Evolutionary conservation across 2,329 filamentous ascomycete species (phyloP), one percentile per base, ranked within the genome.

Genomic region (Diplodia scrobiculata): DNA sequence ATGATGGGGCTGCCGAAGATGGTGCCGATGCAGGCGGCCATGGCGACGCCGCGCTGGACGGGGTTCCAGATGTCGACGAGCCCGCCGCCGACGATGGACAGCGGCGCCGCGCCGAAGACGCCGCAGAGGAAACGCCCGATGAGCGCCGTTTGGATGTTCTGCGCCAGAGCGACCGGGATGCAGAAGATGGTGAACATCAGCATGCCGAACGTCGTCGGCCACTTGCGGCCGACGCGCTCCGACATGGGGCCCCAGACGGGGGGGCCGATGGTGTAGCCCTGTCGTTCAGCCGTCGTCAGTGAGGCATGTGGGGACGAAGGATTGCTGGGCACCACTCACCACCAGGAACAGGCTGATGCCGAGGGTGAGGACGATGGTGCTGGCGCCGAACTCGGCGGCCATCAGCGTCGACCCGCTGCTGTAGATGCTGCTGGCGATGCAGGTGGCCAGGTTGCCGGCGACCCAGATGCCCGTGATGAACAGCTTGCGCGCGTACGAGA

Each of bases 1-100:
- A 89, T 76, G 5, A 85, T 85, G 5, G 87, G 87, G 0, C 87
- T 87, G 3, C 89, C 81, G 17, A 89, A 80, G 0, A 87, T 87
- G 9, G 84, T 82, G 4, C 89, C 80, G 54, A 81, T 84, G 76
- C 89, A 89, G 52, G 88, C 80, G 1, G 82, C 83, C 69, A 89
- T 83, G 10, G 86, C 84, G 69, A 83, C 84, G 6, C 87, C 87
- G 65, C 87, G 83, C 73, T 89, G 80, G 72, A 89, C 86, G 10
- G 86, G 80, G 2, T 74, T 77, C 79, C 85, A 89, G 25, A 84
- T 81, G 72, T 89, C 87, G 27, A 55, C 53, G 38, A 32, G 38
- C 10, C 50, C 48, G 27, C 32, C 48, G 59, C 48, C 55, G 38
- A 45, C 17, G 53, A 84, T 78, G 34, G 82, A 81, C 34, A 86